Evolutionary conservation across 2,329 filamentous ascomycete species (phyloP).

Genomic region (Aspergillus tamarii): DNA sequence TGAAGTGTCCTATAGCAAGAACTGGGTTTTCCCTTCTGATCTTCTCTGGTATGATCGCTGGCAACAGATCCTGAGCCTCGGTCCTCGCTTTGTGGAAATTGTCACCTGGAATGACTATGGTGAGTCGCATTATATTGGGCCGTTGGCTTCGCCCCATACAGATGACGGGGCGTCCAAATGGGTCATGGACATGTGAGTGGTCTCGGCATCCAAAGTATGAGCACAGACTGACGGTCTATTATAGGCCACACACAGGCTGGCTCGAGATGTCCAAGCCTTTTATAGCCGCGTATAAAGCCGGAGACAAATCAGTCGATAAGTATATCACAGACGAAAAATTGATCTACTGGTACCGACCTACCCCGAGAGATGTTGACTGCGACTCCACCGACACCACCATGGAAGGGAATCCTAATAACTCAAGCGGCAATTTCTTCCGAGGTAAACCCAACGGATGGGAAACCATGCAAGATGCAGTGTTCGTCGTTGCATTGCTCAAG

Average conservation of each 20-base stretch:
- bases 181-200: slow-evolving; percentile 52
- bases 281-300: slow-evolving; percentile 57
- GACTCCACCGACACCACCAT: slow-evolving; percentile 57
- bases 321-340: slow-evolving; percentile 55
- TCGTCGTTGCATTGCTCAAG: slow-evolving; percentile 57
- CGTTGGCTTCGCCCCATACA: slow-evolving; percentile 45
- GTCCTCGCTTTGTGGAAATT: slow-evolving; percentile 54
- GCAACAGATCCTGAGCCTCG: slow-evolving; percentile 47
- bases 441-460: slow-evolving; percentile 57
- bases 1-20: slow-evolving; percentile 53
- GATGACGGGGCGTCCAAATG: slow-evolving; percentile 52
- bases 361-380: slow-evolving; percentile 51
- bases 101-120: slow-evolving; percentile 58
- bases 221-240: not conserved
- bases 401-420: slow-evolving; percentile 46
- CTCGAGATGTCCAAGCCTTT: slow-evolving; percentile 58
- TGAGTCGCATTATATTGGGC: slow-evolving; percentile 59
- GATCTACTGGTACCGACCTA: slow-evolving; percentile 61
- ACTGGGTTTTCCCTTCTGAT: slow-evolving; percentile 55
- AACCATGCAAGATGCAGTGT: slow-evolving; percentile 54
- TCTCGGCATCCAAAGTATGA: not conserved
- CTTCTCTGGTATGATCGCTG: slow-evolving; percentile 50
- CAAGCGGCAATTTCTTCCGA: slow-evolving; percentile 56
- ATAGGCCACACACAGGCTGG: slow-evolving; percentile 56
- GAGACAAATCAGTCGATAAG: slow-evolving; percentile 33